Base-by-base conservation (phyloP, 305 asterid genomes). In the Ilex paraguariensis region DNA sequence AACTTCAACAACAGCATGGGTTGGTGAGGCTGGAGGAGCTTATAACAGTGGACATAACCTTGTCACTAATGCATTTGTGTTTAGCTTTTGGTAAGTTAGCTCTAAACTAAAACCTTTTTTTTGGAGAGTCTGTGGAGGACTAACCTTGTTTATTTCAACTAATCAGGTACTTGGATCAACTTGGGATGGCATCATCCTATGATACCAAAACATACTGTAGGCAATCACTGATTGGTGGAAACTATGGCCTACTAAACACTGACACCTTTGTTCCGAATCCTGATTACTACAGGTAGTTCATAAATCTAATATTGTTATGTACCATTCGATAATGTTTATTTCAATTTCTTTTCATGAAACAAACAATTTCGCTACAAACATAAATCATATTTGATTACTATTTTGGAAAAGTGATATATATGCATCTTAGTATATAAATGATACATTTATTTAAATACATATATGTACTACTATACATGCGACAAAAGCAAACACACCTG, bases 21-120 rank as follows among this genome's bases (percentile, higher is more conserved):
- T 91, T 65, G 91, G 98, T 56, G 98, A 91, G 71, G 83, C 93
- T 36, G 97, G 97, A 70, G 97, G 98, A 62, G 98, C 94, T 40
- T 91, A 79, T 67, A 82, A 89, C 81, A 89, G 97, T 28, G 98
- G 97, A 52, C 85, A 66, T 36, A 64, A 89, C 68, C 82, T 46
- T 42, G 93, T 91, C 54, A 75, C 96, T 0, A 91, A 91, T 75
- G 77, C 95, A 44, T 91, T 91, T 30, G 91, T 82, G 32, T 87
- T 80, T 59, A 79, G 97, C 78, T 89, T 89, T 61, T 91, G 98
- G 98, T 90, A 85, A 10, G 2, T 3, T 36, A 17, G 40, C 5
- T 56, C 42, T 10, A 15, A 21, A 21, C 1, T 21, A 21, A 21
- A 21, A 21, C 28, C n/a, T 32, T 8, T 8, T 54, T 14, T 31